Evolutionary conservation across 768 basidiomycete genomes (phyloP).

Genomic region (Russula earlei): DNA sequence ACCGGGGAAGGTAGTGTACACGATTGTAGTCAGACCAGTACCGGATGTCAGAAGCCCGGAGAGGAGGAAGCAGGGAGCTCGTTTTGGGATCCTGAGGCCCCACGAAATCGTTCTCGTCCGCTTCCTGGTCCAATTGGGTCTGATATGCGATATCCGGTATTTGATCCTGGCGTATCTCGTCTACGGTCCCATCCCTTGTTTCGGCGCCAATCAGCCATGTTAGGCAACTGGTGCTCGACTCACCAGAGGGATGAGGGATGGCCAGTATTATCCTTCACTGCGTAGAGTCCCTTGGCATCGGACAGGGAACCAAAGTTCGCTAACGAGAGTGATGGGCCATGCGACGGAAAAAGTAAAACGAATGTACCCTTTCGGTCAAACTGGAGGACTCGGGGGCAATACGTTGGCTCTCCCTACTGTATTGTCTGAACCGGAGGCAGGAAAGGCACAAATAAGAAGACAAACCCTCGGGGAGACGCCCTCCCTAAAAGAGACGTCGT

Average conservation of each 20-base stretch:
- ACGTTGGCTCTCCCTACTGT: slow-evolving; percentile 35
- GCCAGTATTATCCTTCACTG: slow-evolving; percentile 22
- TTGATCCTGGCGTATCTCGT: slow-evolving; percentile 42
- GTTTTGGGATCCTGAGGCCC: background rate
- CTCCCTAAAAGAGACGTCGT: slow-evolving; percentile 60
- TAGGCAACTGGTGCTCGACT: background rate
- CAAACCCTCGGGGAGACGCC: slow-evolving; percentile 42
- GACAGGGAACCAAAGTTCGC: slow-evolving; percentile 60
- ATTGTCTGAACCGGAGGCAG: slow-evolving; percentile 10
- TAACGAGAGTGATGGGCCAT: slow-evolving; percentile 22
- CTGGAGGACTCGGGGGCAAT: slow-evolving; percentile 53
- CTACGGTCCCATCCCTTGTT: slow-evolving; percentile 40
- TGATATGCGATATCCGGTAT: slow-evolving; percentile 53
- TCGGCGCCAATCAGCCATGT: background rate
- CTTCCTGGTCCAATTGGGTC: slow-evolving; percentile 29
- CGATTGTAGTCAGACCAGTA: slow-evolving; percentile 67
- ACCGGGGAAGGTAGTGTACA: slow-evolving; percentile 54
- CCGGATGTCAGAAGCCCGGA: slow-evolving; percentile 29
- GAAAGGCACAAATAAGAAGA: slow-evolving; percentile 2
- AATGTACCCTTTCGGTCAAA: slow-evolving; percentile 62
- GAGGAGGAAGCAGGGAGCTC: background rate
- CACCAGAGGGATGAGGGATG: slow-evolving; percentile 5
- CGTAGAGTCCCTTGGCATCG: slow-evolving; percentile 33
- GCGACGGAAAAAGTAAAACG: slow-evolving; percentile 4
- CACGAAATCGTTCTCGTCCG: slow-evolving; percentile 18